These are phyloP conservation scores for Penicillium verhagenii DNA, from an alignment of 495 filamentous ascomycete species.

Conservation along the genomic window DNA sequence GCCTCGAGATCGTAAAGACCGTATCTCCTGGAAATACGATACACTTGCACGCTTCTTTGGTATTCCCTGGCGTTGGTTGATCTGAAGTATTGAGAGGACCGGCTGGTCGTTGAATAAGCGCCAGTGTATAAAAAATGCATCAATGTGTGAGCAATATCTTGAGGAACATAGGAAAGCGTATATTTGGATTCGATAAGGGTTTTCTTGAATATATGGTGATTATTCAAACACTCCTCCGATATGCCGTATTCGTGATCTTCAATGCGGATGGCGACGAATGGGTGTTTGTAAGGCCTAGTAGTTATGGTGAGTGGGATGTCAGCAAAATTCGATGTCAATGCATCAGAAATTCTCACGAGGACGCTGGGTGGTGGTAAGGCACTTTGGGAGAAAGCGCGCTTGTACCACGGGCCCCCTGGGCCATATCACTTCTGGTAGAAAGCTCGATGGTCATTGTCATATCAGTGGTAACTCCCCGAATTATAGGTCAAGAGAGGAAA, in stretches of 20 bases:
- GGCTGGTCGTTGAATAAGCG: constrained; percentile 8
- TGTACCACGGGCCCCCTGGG: too few species aligned
- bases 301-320: too few species aligned
- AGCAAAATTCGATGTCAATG: not conserved
- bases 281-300: not conserved
- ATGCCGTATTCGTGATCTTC: constrained; percentile 10
- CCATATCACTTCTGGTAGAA: too few species aligned
- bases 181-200: constrained; percentile 4
- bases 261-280: not conserved
- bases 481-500: too few species aligned
- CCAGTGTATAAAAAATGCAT: constrained; percentile 11
- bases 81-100: constrained; percentile 2
- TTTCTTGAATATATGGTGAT: not conserved
- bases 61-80: constrained; percentile 11
- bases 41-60: constrained; percentile 12
- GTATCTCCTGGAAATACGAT: constrained; percentile 11
- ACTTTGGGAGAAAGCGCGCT: too few species aligned
- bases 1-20: constrained; percentile 8
- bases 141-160: constrained; percentile 12
- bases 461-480: not conserved
- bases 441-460: not conserved
- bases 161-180: constrained; percentile 6
- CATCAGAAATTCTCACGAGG: not conserved
- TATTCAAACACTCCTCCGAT: constrained; percentile 4
- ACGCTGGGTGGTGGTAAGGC: not conserved